phyloP scores from a whole-genome alignment of 345 rosid genomes.

The Camelina sativa region DNA sequence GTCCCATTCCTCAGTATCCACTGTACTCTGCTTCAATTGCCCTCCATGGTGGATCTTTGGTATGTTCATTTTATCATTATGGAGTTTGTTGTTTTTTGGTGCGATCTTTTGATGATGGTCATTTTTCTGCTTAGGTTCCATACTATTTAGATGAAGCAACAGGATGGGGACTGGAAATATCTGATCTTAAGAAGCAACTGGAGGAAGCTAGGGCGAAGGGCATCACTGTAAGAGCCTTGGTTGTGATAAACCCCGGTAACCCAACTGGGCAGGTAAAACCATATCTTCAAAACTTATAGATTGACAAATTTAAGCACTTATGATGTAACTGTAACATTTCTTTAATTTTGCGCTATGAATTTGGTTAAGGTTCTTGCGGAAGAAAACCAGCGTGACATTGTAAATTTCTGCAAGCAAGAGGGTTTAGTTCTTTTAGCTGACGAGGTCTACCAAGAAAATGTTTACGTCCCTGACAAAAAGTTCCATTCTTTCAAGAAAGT shows the following conservation, averaged over 20 bases:
- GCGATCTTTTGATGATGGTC: not conserved
- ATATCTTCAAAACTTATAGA: not conserved
- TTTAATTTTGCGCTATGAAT: not conserved
- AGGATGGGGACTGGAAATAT: conserved; percentile 88
- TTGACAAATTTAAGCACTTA: not conserved
- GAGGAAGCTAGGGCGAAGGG: conserved; percentile 72
- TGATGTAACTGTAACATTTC: not conserved
- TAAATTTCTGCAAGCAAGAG: conserved; percentile 83
- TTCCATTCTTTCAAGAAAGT: conserved; percentile 89
- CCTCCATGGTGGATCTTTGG: conserved; percentile 92
- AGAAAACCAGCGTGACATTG: conserved; percentile 75
- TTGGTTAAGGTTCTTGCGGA: conserved; percentile 76
- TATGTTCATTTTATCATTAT: conserved; percentile 40
- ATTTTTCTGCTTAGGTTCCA: conserved; percentile 58
- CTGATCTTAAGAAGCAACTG: conserved; percentile 80
- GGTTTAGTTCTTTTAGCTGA: conserved; percentile 92
- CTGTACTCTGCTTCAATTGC: conserved; percentile 91
- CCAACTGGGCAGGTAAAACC: conserved; percentile 81
- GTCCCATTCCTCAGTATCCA: conserved; percentile 97
- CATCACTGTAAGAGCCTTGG: conserved; percentile 74
- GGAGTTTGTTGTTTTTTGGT: not conserved
- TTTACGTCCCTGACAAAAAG: conserved; percentile 83
- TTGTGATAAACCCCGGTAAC: conserved; percentile 91
- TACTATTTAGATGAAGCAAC: conserved; percentile 89
- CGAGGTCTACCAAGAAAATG: conserved; percentile 91